A percentile compares a stretch with the other conserved stretches of the same genome.
These are phyloP conservation scores for Nicotiana tabacum DNA, from an alignment of 257 asterid genomes.

Conservation along the genomic window DNA sequence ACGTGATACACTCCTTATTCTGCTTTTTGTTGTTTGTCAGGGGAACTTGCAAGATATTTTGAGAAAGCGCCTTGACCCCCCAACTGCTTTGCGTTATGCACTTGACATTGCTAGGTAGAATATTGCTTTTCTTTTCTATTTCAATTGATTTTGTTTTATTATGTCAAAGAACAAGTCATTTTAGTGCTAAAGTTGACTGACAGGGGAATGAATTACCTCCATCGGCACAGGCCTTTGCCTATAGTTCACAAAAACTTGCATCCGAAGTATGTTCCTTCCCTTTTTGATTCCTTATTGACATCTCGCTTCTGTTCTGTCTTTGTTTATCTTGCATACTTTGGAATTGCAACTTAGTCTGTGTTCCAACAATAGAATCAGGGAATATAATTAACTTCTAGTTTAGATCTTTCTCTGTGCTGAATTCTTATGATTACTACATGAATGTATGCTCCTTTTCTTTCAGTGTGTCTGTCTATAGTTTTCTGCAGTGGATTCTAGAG, in stretches of 20 bases:
- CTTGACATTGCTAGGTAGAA: constrained; percentile 61
- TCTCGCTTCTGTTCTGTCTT: not conserved
- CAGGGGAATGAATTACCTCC: constrained; percentile 73
- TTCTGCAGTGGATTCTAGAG: not conserved
- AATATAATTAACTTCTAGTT: not conserved
- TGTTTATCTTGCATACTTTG: not conserved
- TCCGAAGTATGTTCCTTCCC: constrained; percentile 27
- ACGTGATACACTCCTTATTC: not conserved
- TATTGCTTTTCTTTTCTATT: not conserved
- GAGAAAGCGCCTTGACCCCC: constrained; percentile 42
- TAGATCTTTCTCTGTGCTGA: not conserved
- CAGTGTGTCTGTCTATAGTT: not conserved
- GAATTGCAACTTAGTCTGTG: not conserved
- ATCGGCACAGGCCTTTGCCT: constrained; percentile 58
- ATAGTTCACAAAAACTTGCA: constrained; percentile 56
- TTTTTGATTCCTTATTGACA: not conserved
- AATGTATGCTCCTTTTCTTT: not conserved
- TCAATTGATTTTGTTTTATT: not conserved
- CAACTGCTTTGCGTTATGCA: constrained; percentile 52
- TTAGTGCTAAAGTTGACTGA: constrained; percentile 5
- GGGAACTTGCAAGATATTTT: constrained; percentile 51
- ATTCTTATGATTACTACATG: not conserved
- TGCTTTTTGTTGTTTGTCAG: constrained; percentile 14
- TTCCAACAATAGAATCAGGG: not conserved
- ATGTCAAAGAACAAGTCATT: not conserved